These are phyloP conservation scores for Diophrys sp. DNA, from an alignment of 73 alveolate genomes.

Conservation along the genomic window DNA sequence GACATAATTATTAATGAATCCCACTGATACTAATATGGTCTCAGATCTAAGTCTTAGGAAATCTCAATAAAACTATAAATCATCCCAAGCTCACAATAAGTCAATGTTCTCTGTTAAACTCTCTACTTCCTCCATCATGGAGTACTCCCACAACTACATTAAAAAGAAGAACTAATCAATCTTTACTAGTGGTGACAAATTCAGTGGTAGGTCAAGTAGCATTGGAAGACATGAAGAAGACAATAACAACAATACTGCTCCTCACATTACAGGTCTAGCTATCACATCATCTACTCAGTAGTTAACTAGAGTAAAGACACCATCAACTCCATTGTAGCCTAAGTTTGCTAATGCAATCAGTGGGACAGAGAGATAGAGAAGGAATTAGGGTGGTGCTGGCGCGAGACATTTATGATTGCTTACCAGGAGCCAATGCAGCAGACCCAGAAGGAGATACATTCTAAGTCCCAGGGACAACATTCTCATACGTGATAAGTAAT, in stretches of 20 bases:
- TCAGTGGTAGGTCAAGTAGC: background rate
- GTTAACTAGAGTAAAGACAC: background rate
- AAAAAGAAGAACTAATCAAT: background rate
- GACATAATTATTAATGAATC: background rate
- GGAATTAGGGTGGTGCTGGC: no score
- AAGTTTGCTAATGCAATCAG: no score
- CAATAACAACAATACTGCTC: background rate
- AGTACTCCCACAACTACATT: background rate
- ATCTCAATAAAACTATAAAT: background rate
- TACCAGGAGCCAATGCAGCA: background rate
- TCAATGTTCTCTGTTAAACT: background rate
- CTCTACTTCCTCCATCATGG: background rate
- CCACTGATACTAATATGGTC: background rate
- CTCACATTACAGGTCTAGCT: background rate
- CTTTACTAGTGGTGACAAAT: background rate
- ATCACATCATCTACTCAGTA: background rate
- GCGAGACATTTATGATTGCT: no score
- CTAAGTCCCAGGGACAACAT: constrained; percentile 1
- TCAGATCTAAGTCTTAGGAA: background rate
- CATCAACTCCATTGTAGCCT: background rate
- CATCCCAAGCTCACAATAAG: background rate
- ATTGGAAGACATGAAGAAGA: background rate
- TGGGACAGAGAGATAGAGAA: no score
- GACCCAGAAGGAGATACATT: background rate
- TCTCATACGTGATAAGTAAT: background rate